Evolutionary conservation across 2,329 filamentous ascomycete genomes (phyloP).

Genomic region (Aspergillus luchuensis): DNA sequence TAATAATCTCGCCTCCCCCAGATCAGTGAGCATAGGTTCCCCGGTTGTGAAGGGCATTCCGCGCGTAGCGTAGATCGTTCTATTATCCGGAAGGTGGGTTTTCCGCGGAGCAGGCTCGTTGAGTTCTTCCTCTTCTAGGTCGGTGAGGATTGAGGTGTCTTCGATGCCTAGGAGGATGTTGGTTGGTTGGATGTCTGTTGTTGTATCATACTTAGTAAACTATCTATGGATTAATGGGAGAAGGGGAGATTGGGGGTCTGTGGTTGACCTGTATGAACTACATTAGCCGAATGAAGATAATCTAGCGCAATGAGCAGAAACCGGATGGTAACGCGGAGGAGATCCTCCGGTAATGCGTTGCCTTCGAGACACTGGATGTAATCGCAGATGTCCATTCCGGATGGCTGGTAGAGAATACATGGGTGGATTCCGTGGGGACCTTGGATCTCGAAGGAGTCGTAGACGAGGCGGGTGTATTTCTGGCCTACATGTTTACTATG

Average conservation of each 20-base stretch:
- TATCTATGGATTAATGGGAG: background rate
- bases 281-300: conserved; percentile 84
- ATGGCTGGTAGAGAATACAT: conserved; percentile 29
- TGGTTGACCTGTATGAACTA: conserved; percentile 29
- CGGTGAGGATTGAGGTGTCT: conserved; percentile 36
- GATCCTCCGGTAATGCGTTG: conserved; percentile 23
- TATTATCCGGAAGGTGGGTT: conserved; percentile 33
- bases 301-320: conserved; percentile 84
- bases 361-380: conserved; percentile 26
- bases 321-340: conserved; percentile 58
- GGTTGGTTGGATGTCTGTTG: conserved; percentile 41
- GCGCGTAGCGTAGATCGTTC: conserved; percentile 46
- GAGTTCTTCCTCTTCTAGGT: conserved; percentile 43
- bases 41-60: conserved; percentile 34
- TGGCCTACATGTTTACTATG: conserved; percentile 21
- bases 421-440: conserved; percentile 26
- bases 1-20: conserved; percentile 44
- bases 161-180: conserved; percentile 46
- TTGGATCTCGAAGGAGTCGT: conserved; percentile 33
- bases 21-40: conserved; percentile 47
- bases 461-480: conserved; percentile 26
- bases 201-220: background rate
- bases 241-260: background rate
- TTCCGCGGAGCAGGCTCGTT: conserved; percentile 45
- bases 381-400: conserved; percentile 23